Evolutionary conservation across 1,139 yeast species (phyloP).

Genomic region (Protomyces macrosporus): DNA sequence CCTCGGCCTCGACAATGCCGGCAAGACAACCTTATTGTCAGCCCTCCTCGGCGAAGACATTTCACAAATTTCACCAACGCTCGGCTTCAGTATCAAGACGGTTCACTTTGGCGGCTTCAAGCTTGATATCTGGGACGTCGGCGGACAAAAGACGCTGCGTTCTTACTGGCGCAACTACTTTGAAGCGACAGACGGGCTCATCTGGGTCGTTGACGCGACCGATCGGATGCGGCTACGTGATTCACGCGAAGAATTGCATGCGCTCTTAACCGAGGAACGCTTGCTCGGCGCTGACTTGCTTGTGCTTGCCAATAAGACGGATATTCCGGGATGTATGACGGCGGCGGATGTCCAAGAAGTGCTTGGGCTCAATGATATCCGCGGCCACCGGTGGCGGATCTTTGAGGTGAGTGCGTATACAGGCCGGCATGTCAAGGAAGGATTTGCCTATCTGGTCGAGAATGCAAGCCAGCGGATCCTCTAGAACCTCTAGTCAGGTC

Average conservation of each 20-base stretch:
- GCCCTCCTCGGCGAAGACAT: constrained; percentile 42
- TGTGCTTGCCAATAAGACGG: constrained; percentile 45
- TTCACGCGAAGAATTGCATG: constrained; percentile 50
- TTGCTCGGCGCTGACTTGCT: constrained; percentile 58
- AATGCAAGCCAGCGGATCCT: constrained; percentile 11
- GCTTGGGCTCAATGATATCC: constrained; percentile 40
- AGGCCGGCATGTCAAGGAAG: constrained; percentile 38
- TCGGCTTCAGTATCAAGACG: constrained; percentile 46
- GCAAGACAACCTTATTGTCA: constrained; percentile 76
- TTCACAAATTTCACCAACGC: constrained; percentile 46
- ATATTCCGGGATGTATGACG: constrained; percentile 37
- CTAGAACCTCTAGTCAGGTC: background rate
- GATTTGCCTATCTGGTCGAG: constrained; percentile 10
- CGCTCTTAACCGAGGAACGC: constrained; percentile 59
- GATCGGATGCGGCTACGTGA: constrained; percentile 62
- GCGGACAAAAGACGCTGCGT: constrained; percentile 74
- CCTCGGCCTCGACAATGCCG: constrained; percentile 83
- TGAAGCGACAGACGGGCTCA: constrained; percentile 71
- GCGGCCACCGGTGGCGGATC: constrained; percentile 47
- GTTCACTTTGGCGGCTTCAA: constrained; percentile 42
- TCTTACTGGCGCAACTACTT: constrained; percentile 89
- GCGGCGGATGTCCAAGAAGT: constrained; percentile 31
- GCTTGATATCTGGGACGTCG: constrained; percentile 67
- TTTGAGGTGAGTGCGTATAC: constrained; percentile 54
- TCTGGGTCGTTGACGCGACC: constrained; percentile 89